These are phyloP conservation scores for Musa schizocarpa DNA, from an alignment of 176 grass and related monocot species.

Conservation along the genomic window DNA sequence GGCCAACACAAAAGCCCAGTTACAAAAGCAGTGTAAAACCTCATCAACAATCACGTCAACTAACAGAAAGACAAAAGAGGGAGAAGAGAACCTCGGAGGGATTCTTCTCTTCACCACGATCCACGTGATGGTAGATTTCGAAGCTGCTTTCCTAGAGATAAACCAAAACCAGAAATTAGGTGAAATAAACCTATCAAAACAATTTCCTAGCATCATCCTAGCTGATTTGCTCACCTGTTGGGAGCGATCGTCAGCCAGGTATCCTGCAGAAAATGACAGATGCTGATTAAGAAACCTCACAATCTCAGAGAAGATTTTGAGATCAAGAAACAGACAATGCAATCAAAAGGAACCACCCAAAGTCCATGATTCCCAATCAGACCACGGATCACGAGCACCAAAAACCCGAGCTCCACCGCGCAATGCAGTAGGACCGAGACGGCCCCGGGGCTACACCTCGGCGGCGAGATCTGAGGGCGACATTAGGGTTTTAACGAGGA, in stretches of 20 bases:
- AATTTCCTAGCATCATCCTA: neutral
- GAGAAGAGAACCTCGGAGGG: slow-evolving; percentile 24
- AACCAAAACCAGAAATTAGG: slow-evolving; percentile 1
- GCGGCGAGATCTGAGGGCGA: slow-evolving; percentile 13
- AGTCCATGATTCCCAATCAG: neutral
- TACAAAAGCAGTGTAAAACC: neutral
- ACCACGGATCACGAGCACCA: neutral
- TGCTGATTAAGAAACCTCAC: neutral
- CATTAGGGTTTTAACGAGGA: slow-evolving; percentile 11
- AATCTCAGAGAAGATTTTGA: neutral
- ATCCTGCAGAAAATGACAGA: slow-evolving; percentile 21
- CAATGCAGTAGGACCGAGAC: neutral
- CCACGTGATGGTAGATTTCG: slow-evolving; percentile 14
- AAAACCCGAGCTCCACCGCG: neutral
- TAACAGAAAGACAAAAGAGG: slow-evolving; percentile 1
- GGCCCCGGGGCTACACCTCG: neutral
- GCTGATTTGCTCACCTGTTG: slow-evolving; percentile 26
- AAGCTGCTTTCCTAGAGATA: slow-evolving; percentile 12
- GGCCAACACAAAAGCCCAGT: slow-evolving; percentile 7
- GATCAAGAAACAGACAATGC: neutral
- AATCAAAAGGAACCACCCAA: neutral
- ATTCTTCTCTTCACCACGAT: slow-evolving; percentile 20
- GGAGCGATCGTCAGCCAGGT: slow-evolving; percentile 29
- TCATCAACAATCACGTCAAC: neutral
- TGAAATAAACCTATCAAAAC: slow-evolving; percentile 10